These are phyloP conservation scores for Solanum sparsipilum DNA, from an alignment of 257 asterid species.

Conservation along the genomic window DNA sequence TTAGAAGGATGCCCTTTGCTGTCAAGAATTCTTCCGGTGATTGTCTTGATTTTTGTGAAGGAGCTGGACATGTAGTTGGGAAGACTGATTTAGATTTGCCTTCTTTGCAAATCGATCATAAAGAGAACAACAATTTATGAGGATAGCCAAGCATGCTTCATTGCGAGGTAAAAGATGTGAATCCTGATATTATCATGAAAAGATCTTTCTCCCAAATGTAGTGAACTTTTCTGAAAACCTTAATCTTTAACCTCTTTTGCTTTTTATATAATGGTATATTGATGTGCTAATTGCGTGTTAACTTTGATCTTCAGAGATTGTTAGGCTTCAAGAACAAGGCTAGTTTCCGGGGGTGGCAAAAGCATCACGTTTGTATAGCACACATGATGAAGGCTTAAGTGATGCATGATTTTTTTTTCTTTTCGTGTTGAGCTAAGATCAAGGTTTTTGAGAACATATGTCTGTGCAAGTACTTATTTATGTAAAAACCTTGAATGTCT, in stretches of 20 bases:
- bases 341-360: neutral
- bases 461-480: neutral
- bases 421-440: neutral
- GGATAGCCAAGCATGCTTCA: neutral
- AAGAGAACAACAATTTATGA: constrained; percentile 19
- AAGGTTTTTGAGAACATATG: neutral
- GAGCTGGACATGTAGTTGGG: constrained; percentile 7
- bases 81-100: constrained; percentile 10
- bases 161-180: neutral
- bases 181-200: neutral
- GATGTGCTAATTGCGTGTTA: neutral
- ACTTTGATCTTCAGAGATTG: neutral
- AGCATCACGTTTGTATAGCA: neutral
- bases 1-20: constrained; percentile 33
- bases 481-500: neutral
- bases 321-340: neutral
- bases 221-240: neutral
- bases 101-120: constrained; percentile 15
- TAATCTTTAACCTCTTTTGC: neutral
- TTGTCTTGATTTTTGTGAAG: constrained; percentile 14
- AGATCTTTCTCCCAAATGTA: neutral
- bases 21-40: constrained; percentile 16
- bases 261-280: neutral
- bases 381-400: neutral
- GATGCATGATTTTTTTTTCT: neutral